These are phyloP conservation scores for Calonectria hongkongensis DNA, from an alignment of 2,329 filamentous ascomycete species.

Conservation along the genomic window DNA sequence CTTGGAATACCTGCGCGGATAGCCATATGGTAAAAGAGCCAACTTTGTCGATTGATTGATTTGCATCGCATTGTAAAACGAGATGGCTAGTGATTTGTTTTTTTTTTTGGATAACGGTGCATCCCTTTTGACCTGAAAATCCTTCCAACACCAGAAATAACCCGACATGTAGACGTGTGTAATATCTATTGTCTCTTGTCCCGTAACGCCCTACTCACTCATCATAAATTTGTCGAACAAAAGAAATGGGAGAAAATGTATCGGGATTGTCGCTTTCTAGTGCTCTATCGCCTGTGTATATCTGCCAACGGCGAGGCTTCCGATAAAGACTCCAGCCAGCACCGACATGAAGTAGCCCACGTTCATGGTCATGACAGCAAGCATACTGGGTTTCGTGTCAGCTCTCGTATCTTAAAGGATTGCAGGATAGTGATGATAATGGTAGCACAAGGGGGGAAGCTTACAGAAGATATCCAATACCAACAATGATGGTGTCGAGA, in stretches of 20 bases:
- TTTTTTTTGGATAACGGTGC: not conserved
- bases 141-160: conserved; percentile 8
- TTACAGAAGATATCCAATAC: conserved; percentile 90
- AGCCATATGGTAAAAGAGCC: not conserved
- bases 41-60: conserved; percentile 12
- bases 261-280: conserved; percentile 38
- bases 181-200: not conserved
- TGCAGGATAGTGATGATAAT: not conserved
- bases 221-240: not conserved
- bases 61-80: not conserved
- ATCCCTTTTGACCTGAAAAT: not conserved
- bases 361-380: conserved; percentile 93
- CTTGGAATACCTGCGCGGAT: conserved; percentile 50
- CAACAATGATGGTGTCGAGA: conserved; percentile 83
- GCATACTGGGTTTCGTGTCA: conserved; percentile 78
- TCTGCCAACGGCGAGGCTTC: conserved; percentile 86
- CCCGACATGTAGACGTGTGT: conserved; percentile 2
- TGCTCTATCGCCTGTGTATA: conserved; percentile 74
- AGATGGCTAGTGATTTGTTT: not conserved
- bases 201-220: conserved; percentile 13
- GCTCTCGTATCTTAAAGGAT: not conserved
- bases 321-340: conserved; percentile 88
- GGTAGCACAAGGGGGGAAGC: conserved; percentile 61
- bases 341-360: conserved; percentile 89
- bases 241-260: not conserved